A percentile compares a stretch with the other conserved stretches of the same genome.
Evolutionary conservation across 169 alveolate genomes (phyloP).

Genomic region (Perkinsus olseni): DNA sequence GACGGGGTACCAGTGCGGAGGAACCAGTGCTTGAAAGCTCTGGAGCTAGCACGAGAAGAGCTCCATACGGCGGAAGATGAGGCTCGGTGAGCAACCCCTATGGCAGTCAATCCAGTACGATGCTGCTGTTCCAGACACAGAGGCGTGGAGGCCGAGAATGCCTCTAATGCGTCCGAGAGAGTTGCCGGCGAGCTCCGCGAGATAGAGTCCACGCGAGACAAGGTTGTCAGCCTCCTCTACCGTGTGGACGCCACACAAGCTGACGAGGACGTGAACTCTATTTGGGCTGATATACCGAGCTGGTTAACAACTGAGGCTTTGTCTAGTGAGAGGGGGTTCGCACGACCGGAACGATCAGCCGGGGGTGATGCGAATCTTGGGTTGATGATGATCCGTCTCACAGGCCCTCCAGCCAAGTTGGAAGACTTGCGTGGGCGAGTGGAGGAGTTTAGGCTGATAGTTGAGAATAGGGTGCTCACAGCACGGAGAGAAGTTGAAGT

Average conservation of each 20-base stretch:
- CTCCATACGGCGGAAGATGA: not conserved
- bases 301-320: not conserved
- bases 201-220: not conserved
- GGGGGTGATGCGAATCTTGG: too few species aligned
- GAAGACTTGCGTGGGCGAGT: not conserved
- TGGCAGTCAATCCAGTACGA: too few species aligned
- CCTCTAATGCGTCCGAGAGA: not conserved
- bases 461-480: not conserved
- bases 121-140: not conserved
- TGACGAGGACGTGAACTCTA: not conserved
- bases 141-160: not conserved
- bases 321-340: not conserved
- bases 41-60: not conserved
- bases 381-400: too few species aligned
- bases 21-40: not conserved
- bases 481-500: not conserved
- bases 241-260: not conserved
- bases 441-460: not conserved
- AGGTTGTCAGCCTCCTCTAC: not conserved
- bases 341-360: too few species aligned
- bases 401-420: not conserved
- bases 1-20: not conserved
- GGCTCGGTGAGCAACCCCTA: not conserved
- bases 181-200: not conserved
- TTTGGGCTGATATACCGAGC: not conserved